Evolutionary conservation across 1,139 yeast genomes (phyloP), one percentile per base, ranked within the genome.

Genomic region (Yamadazyma dendronema): DNA sequence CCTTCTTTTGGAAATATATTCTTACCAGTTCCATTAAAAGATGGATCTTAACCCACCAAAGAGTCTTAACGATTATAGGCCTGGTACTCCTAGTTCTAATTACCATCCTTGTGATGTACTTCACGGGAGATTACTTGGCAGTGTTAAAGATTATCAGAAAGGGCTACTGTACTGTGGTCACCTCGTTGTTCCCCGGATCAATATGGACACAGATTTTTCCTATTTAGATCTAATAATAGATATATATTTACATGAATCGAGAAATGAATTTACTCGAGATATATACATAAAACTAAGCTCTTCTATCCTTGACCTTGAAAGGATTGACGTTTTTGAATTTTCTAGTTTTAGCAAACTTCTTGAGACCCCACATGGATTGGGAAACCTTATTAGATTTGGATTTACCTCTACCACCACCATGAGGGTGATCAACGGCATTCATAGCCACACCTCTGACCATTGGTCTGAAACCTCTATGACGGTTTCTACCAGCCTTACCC

Each of bases 331-430:
- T 77, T 67, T 85, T 88, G 58, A 94, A 94, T 55, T 84, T 81
- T 67, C 98, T 83, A 24, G 98, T 92, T 79, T 89, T 90, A 70
- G 81, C 90, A 41, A 88, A 85, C 64, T 92, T 94, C 77, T 90
- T 90, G 49, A 83, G 83, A 57, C 99, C 98, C 97, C 97, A 92
- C 66, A 95, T 94, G 42, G 96, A 86, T 72, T 85, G 89, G 11
- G 97, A 86, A 38, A 85, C 77, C 71, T 88, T 90, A 66, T 90
- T 90, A 47, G 96, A 87, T 80, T 94, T 92, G 42, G 96, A 86
- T 65, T 92, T 94, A 78, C 99, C 99, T 77, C 98, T 84, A 69
- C 99, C 99, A 84, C 99, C 99, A 75, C 99, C 99, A 57, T 89
- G 94, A 50, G 99, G 99, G 72, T 92, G 99, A 65, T 92, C 97